Percentiles rank a stretch among this genome's conserved stretches.
Evolutionary conservation across 371 early-diverging fungal species (phyloP).

Genomic region (Lichtheimia ramosa): DNA sequence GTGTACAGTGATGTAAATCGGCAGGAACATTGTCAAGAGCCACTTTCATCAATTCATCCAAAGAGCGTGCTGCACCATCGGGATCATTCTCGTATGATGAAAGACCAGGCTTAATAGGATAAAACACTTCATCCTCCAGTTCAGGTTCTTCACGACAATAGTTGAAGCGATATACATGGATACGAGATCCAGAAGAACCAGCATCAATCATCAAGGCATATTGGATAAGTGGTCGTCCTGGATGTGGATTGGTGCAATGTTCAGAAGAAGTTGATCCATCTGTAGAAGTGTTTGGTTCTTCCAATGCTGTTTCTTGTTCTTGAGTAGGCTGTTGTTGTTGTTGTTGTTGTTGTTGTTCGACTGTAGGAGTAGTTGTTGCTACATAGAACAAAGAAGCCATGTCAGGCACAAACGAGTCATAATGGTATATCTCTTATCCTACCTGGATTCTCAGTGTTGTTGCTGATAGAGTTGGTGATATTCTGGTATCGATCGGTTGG

Average conservation of each 20-base stretch:
- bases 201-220: slow-evolving; percentile 91
- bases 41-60: slow-evolving; percentile 76
- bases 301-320: neutral
- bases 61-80: slow-evolving; percentile 75
- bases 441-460: neutral
- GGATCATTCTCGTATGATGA: slow-evolving; percentile 71
- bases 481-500: slow-evolving; percentile 10
- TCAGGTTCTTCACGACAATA: slow-evolving; percentile 74
- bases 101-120: slow-evolving; percentile 85
- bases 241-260: slow-evolving; percentile 63
- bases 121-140: slow-evolving; percentile 85
- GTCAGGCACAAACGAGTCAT: too few relatives aligned
- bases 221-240: slow-evolving; percentile 58
- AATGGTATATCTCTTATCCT: neutral
- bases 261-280: slow-evolving; percentile 35
- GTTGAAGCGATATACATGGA: slow-evolving; percentile 92
- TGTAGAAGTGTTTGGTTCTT: neutral
- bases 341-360: too few relatives aligned
- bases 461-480: slow-evolving; percentile 2
- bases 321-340: neutral
- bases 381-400: too few relatives aligned
- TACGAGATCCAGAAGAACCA: slow-evolving; percentile 96
- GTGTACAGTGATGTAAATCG: slow-evolving; percentile 78
- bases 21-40: slow-evolving; percentile 69
- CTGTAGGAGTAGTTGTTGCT: too few relatives aligned